A percentile compares a stretch with the other conserved stretches of the same genome.
phyloP scores from a whole-genome alignment of 139 green algal genomes.

The Gonium pectorale region DNA sequence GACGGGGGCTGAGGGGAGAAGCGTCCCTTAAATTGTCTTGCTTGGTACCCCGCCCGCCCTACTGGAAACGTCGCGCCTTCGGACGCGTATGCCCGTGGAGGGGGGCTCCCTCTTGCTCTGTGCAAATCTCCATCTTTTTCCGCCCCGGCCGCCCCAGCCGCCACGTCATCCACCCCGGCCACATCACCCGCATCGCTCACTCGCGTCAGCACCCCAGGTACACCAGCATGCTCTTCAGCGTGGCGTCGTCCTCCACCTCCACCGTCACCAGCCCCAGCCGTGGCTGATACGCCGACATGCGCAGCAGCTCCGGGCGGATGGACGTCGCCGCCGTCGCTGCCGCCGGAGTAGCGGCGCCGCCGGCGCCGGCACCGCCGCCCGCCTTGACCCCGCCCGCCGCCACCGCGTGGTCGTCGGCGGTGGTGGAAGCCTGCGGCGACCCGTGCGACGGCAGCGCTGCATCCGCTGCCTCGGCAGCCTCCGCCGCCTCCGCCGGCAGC shows the following conservation, averaged over 20 bases:
- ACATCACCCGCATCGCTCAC: too few species aligned
- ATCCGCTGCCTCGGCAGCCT: neutral
- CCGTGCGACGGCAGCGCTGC: too few species aligned
- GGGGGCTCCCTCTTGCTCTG: too few species aligned
- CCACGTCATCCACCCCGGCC: too few species aligned
- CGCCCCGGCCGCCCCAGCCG: too few species aligned
- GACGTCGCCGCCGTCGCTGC: neutral
- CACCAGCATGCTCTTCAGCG: neutral
- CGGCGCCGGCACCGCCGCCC: neutral
- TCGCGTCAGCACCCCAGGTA: constrained; percentile 4
- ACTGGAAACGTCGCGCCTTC: too few species aligned
- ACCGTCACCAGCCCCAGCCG: constrained; percentile 18
- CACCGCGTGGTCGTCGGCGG: neutral
- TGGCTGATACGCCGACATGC: constrained; percentile 28
- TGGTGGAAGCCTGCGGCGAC: neutral
- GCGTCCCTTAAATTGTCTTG: too few species aligned
- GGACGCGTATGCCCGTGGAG: too few species aligned
- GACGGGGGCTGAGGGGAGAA: too few species aligned
- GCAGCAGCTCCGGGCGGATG: neutral
- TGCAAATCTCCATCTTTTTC: too few species aligned
- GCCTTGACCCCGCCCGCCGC: neutral
- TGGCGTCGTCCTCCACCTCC: constrained; percentile 36
- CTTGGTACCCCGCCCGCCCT: too few species aligned
- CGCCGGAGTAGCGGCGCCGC: neutral
- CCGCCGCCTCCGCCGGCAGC: neutral